Conservation (phyloP, 192 early-diverging fungal genomes). For the Backusella parvicylindrica region DNA sequence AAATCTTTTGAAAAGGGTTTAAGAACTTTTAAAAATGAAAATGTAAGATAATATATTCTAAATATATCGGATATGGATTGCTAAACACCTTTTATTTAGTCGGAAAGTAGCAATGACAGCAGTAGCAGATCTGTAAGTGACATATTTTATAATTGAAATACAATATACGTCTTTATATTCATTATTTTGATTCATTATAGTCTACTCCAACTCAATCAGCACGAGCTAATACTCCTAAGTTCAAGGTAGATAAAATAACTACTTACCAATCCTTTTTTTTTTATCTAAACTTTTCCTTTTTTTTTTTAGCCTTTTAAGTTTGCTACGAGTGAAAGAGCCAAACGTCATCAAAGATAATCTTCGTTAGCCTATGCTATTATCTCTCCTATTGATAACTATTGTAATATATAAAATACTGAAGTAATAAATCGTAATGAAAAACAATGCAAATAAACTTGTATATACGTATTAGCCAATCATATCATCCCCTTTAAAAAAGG, state of each 20-base stretch:
- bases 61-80: background rate
- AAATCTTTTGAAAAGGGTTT: constrained; percentile 21
- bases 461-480: background rate
- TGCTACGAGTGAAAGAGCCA: background rate
- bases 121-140: background rate
- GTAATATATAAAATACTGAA: background rate
- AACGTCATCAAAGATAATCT: too few species aligned
- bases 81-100: background rate
- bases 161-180: background rate
- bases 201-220: background rate
- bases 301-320: background rate
- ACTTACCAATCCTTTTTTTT: background rate
- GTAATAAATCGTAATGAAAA: background rate
- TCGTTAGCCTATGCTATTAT: too few species aligned
- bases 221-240: background rate
- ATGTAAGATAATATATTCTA: background rate
- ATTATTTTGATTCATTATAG: background rate
- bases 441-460: background rate
- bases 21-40: background rate
- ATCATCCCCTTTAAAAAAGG: background rate
- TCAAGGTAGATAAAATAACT: background rate
- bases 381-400: background rate
- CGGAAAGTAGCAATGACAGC: background rate
- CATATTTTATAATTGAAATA: background rate
- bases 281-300: background rate